Conservation (phyloP, 202 grass and related monocot species). For the Panicum hallii region DNA sequence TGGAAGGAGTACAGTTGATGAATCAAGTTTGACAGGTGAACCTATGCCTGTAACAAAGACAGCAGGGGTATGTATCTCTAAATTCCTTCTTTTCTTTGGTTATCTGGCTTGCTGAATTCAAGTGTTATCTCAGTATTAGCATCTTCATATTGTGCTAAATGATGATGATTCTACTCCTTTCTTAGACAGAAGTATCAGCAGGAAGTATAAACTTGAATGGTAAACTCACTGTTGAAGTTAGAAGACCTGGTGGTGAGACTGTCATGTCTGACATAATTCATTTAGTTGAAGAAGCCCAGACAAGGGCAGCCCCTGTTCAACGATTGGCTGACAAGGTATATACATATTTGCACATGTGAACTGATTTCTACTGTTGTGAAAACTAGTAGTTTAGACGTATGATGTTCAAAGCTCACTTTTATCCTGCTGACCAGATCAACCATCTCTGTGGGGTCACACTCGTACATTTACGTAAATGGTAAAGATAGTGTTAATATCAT, state of each 20-base stretch:
- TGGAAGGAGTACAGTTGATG: conserved; percentile 93
- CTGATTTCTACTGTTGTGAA: conserved; percentile 6
- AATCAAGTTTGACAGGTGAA: conserved; percentile 98
- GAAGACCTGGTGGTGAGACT: conserved; percentile 88
- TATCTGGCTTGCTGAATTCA: conserved; percentile 32
- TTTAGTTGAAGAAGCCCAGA: conserved; percentile 91
- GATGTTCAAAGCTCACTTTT: conserved; percentile 19
- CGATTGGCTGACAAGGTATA: conserved; percentile 92
- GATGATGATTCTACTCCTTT: conserved; percentile 48
- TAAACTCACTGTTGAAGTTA: conserved; percentile 91
- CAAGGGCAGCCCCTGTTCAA: conserved; percentile 91
- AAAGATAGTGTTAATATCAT: background rate
- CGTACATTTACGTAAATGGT: background rate
- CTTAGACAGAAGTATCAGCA: conserved; percentile 88
- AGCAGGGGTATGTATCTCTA: conserved; percentile 68
- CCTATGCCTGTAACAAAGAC: conserved; percentile 92
- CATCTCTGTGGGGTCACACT: background rate
- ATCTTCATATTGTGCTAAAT: conserved; percentile 25
- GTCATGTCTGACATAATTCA: conserved; percentile 95
- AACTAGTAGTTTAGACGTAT: conserved; percentile 8
- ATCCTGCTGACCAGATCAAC: background rate
- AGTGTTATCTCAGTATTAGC: conserved; percentile 20
- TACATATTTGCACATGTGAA: conserved; percentile 31
- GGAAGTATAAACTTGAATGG: conserved; percentile 98
- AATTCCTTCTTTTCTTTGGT: conserved; percentile 4